Evolutionary conservation across 2,329 filamentous ascomycete genomes (phyloP).

Genomic region (Paraphoma chrysanthemicola): DNA sequence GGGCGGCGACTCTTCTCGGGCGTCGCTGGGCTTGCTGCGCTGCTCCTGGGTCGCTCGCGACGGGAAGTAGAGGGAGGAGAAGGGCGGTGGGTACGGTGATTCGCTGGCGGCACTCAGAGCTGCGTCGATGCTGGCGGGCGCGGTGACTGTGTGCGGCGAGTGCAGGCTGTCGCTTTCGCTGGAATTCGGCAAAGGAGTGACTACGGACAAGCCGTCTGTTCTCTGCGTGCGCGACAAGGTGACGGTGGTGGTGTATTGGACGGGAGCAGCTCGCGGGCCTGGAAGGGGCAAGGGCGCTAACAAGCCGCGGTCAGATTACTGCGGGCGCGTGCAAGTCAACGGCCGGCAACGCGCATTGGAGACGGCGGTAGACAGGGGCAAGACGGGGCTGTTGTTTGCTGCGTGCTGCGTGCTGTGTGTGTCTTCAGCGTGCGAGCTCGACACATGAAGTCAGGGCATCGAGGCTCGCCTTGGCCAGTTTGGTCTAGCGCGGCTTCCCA

Average conservation of each 20-base stretch:
- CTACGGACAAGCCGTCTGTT: slow-evolving; percentile 54
- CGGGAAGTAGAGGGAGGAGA: slow-evolving; percentile 68
- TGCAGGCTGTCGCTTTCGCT: slow-evolving; percentile 33
- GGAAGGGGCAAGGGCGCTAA: slow-evolving; percentile 38
- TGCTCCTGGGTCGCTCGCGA: slow-evolving; percentile 56
- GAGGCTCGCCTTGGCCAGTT: slow-evolving; percentile 18
- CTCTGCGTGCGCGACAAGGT: slow-evolving; percentile 54
- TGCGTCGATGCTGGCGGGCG: slow-evolving; percentile 45
- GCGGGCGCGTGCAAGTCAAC: slow-evolving; percentile 34
- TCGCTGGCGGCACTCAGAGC: slow-evolving; percentile 56
- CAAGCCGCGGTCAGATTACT: slow-evolving; percentile 32
- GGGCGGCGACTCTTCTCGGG: slow-evolving; percentile 51
- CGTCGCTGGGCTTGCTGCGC: slow-evolving; percentile 52
- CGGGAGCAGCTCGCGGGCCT: slow-evolving; percentile 24
- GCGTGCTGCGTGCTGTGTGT: slow-evolving; percentile 6
- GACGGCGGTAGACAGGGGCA: slow-evolving; percentile 16
- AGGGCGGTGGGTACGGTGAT: slow-evolving; percentile 65
- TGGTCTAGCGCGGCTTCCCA: slow-evolving; percentile 29
- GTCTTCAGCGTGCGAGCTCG: not conserved
- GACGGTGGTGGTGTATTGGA: slow-evolving; percentile 45
- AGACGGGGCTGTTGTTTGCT: slow-evolving; percentile 13
- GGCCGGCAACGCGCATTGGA: slow-evolving; percentile 34
- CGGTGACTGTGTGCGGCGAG: slow-evolving; percentile 36
- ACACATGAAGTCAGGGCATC: slow-evolving; percentile 22
- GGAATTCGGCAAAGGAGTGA: slow-evolving; percentile 48